Base-by-base conservation (phyloP, 1,284 basidiomycete genomes). In the Lignosus rhinocerotis region DNA sequence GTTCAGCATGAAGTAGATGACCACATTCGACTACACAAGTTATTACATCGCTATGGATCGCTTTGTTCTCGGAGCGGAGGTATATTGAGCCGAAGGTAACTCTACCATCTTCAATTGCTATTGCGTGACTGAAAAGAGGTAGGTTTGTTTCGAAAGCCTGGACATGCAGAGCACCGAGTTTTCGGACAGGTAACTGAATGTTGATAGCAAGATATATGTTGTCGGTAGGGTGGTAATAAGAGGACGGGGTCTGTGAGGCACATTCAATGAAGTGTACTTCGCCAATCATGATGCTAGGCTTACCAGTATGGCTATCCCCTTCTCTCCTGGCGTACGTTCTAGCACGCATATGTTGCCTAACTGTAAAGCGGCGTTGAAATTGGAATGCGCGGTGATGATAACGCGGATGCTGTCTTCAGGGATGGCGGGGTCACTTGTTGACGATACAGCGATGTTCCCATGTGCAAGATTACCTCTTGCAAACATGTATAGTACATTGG, bases 281-380 rank as follows among this genome's bases (percentile, higher is more conserved):
- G 11, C 14, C 12, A 6, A 19, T 2, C 12, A 32, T 25, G 25
- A 4, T 2, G 16, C 3, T 14, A 1, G 16, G 48, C 67, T 17
- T 48, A 72, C 70, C 38, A 72, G 65, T 7, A 73, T 64, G 0
- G 64, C 70, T 19, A 73, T 62, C 6, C 72, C 71, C 19, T 52
- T 51, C 31, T 72, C 53, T 2, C 64, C 63, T 6, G 34, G 38
- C 12, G 48, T 43, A 16, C 65, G 60, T 51, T 70, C 64, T 8
- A 72, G 52, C 31, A 59, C 19, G 54, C 72, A 73, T 7, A 71
- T 60, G 25, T 58, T 66, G 10, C 64, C 60, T 3, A 44, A 49
- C 6, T 62, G 55, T 12, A 69, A 53, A 7, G 55, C 59, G 12
- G 25, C 36, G 7, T 21, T 19, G 10, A 55, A 56, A 31, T 44